Evolutionary conservation across 768 basidiomycete species (phyloP).

Genomic region (Pisolithus marmoratus): DNA sequence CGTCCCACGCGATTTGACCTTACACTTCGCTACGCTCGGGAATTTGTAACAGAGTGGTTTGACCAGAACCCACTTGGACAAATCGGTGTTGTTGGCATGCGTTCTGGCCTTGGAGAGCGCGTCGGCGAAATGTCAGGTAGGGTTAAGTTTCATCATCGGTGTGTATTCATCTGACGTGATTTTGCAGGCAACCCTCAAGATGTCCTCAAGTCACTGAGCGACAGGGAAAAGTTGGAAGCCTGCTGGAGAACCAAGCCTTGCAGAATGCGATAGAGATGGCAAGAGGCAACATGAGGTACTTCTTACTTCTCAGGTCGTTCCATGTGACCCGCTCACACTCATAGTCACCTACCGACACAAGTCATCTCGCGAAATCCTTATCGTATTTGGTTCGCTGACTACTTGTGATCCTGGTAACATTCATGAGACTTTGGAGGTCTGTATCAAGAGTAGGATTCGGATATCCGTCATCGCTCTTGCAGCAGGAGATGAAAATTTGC

Average conservation of each 20-base stretch:
- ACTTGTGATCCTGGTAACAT: constrained; percentile 97
- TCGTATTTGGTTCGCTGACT: constrained; percentile 92
- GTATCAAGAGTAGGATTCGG: constrained; percentile 77
- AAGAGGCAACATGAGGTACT: constrained; percentile 83
- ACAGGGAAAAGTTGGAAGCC: constrained; percentile 88
- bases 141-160: constrained; percentile 15
- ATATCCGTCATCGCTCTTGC: constrained; percentile 92
- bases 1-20: constrained; percentile 91
- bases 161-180: not conserved
- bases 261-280: constrained; percentile 99
- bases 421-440: constrained; percentile 86
- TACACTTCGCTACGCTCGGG: constrained; percentile 82
- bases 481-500: constrained; percentile 98
- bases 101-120: constrained; percentile 85
- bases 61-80: constrained; percentile 99
- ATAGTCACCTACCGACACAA: constrained; percentile 95
- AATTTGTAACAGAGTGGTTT: constrained; percentile 96
- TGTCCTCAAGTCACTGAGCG: constrained; percentile 78
- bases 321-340: constrained; percentile 3
- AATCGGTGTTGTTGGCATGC: constrained; percentile 91
- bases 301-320: not conserved
- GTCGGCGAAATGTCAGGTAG: constrained; percentile 89
- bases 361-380: constrained; percentile 90
- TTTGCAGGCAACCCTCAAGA: constrained; percentile 88
- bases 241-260: constrained; percentile 85